phyloP scores from a whole-genome alignment of 2,329 filamentous ascomycete genomes.

The Curvularia spicifera region DNA sequence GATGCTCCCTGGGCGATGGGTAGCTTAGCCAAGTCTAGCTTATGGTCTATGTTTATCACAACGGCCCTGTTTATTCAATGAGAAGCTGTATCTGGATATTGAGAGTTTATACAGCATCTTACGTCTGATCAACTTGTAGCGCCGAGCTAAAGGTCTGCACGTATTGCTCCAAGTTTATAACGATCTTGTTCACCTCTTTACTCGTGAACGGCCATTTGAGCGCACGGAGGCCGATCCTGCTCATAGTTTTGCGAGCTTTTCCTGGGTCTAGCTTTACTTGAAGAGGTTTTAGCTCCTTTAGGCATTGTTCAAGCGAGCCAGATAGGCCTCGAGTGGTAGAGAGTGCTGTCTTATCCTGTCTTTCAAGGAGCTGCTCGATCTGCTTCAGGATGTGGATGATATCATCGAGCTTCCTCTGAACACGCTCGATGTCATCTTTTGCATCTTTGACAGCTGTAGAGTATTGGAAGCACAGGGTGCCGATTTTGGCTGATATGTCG shows the following conservation, averaged over 20 bases:
- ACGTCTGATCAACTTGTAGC: slow-evolving; percentile 48
- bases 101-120: slow-evolving; percentile 28
- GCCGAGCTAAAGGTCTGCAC: slow-evolving; percentile 36
- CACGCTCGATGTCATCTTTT: slow-evolving; percentile 44
- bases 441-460: slow-evolving; percentile 31
- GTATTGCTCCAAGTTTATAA: slow-evolving; percentile 35
- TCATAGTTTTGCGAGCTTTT: slow-evolving; percentile 38
- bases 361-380: slow-evolving; percentile 36
- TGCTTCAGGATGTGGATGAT: slow-evolving; percentile 36
- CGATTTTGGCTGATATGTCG: slow-evolving; percentile 49
- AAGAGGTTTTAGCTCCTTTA: slow-evolving; percentile 18
- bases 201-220: slow-evolving; percentile 52
- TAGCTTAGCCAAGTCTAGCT: slow-evolving; percentile 22
- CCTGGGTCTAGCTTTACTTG: slow-evolving; percentile 22
- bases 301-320: slow-evolving; percentile 25
- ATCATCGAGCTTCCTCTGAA: slow-evolving; percentile 36
- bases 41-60: slow-evolving; percentile 16
- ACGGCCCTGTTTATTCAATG: slow-evolving; percentile 10
- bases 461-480: slow-evolving; percentile 47
- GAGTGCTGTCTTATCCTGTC: slow-evolving; percentile 34
- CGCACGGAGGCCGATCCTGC: slow-evolving; percentile 41
- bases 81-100: slow-evolving; percentile 11
- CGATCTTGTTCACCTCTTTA: slow-evolving; percentile 42
- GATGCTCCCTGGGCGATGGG: slow-evolving; percentile 23
- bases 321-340: slow-evolving; percentile 32